Evolutionary conservation across 129 eudicot genomes (phyloP).

Genomic region (Sambucus nigra): DNA sequence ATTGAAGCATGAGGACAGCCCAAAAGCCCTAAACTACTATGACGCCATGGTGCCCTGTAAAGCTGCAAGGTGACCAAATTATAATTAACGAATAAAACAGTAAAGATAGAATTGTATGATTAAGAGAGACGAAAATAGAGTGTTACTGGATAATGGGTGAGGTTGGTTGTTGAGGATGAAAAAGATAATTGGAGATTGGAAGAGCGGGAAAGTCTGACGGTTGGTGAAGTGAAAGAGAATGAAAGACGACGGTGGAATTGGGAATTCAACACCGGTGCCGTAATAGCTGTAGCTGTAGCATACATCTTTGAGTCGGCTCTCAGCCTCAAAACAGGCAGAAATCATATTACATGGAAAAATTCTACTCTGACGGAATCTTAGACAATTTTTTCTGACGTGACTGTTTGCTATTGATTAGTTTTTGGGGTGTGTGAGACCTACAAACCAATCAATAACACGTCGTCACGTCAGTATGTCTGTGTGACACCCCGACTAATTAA

Average conservation of each 20-base stretch:
- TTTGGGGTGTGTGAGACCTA: too few relatives aligned
- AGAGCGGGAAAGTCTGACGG: too few relatives aligned
- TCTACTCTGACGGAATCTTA: too few relatives aligned
- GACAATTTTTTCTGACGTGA: too few relatives aligned
- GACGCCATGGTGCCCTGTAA: slow-evolving; percentile 15
- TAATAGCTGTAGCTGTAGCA: slow-evolving; percentile 8
- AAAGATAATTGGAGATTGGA: slow-evolving; percentile 7
- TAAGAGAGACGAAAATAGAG: slow-evolving; percentile 2
- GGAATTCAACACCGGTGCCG: slow-evolving; percentile 15
- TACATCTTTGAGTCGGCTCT: too few relatives aligned
- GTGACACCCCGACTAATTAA: too few relatives aligned
- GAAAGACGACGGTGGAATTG: not conserved
- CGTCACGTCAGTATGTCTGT: too few relatives aligned
- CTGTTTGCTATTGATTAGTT: too few relatives aligned
- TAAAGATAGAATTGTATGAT: not conserved
- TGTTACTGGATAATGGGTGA: slow-evolving; percentile 10
- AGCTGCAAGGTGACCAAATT: slow-evolving; percentile 18
- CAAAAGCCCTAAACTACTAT: slow-evolving; percentile 10
- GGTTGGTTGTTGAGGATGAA: not conserved
- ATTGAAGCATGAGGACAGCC: slow-evolving; percentile 29
- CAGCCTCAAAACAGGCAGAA: too few relatives aligned
- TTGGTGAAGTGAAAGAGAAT: slow-evolving; percentile 12
- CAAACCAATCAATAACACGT: too few relatives aligned
- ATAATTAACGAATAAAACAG: slow-evolving; percentile 3
- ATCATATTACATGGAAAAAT: too few relatives aligned